These are phyloP conservation scores for Cercospora brassicicola DNA, from an alignment of 2,329 filamentous ascomycete species.

Conservation along the genomic window DNA sequence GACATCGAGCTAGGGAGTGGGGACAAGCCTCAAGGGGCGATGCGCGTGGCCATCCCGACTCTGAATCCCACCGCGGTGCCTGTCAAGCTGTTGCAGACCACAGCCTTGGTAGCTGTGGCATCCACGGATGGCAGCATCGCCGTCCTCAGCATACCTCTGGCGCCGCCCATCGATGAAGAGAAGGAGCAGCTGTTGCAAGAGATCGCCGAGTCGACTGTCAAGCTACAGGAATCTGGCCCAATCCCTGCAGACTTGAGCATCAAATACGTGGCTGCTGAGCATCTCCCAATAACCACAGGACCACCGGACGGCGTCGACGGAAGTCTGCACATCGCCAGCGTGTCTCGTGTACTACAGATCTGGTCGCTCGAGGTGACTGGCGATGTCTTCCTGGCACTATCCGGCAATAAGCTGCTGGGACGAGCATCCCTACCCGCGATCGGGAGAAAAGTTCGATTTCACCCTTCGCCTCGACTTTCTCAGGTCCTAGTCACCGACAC, in stretches of 20 bases:
- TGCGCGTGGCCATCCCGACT: slow-evolving; percentile 25
- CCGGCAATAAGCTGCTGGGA: slow-evolving; percentile 17
- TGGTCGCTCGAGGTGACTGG: slow-evolving; percentile 30
- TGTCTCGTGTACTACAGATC: slow-evolving; percentile 25
- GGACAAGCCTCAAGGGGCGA: slow-evolving; percentile 54
- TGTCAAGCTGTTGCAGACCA: slow-evolving; percentile 33
- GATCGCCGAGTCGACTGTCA: slow-evolving; percentile 14
- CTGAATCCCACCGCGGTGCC: slow-evolving; percentile 15
- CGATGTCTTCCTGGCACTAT: slow-evolving; percentile 22
- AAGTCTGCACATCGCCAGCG: slow-evolving; percentile 23
- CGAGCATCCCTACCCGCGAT: slow-evolving; percentile 23
- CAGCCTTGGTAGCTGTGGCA: slow-evolving; percentile 53
- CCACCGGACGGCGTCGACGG: slow-evolving; percentile 18
- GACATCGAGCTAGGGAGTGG: slow-evolving; percentile 56
- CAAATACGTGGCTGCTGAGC: slow-evolving; percentile 22
- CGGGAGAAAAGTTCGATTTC: slow-evolving; percentile 28
- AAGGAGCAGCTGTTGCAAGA: slow-evolving; percentile 27
- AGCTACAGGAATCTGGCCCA: slow-evolving; percentile 11
- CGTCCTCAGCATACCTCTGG: slow-evolving; percentile 56
- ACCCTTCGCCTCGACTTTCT: slow-evolving; percentile 29
- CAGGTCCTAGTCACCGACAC: slow-evolving; percentile 56
- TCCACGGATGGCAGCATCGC: slow-evolving; percentile 60
- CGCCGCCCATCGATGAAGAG: slow-evolving; percentile 44
- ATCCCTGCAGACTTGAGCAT: slow-evolving; percentile 18
- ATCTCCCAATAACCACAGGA: slow-evolving; percentile 3